These are phyloP conservation scores for Neonectria coccinea DNA, from an alignment of 2,329 filamentous ascomycete genomes.

Conservation along the genomic window DNA sequence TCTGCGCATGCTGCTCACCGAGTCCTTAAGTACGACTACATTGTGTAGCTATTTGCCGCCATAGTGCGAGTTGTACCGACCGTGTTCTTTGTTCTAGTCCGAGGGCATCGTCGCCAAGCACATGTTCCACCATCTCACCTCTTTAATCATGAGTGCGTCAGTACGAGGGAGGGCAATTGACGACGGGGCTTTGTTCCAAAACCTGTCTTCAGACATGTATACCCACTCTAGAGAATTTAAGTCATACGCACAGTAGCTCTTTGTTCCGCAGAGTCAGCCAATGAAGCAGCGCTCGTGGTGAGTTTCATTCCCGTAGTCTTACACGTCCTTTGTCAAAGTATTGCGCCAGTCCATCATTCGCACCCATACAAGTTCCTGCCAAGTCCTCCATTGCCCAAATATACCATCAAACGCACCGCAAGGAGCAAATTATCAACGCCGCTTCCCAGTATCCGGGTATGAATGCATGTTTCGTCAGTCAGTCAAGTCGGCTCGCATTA, in stretches of 20 bases:
- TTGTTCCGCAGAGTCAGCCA: background rate
- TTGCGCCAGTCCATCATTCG: conserved; percentile 3
- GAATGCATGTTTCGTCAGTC: conserved; percentile 7
- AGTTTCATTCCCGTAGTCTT: conserved; percentile 17
- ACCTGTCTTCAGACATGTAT: background rate
- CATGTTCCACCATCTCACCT: background rate
- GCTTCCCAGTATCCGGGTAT: conserved; percentile 17
- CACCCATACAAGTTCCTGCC: conserved; percentile 8
- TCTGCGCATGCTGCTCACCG: background rate
- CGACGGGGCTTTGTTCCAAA: conserved; percentile 1
- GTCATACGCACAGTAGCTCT: background rate
- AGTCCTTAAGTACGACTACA: background rate
- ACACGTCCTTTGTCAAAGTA: conserved; percentile 4
- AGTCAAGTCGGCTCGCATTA: conserved; percentile 28
- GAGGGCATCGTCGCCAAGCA: background rate
- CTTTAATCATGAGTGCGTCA: background rate
- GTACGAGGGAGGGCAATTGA: conserved; percentile 1
- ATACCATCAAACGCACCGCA: conserved; percentile 16
- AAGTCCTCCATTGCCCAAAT: conserved; percentile 9
- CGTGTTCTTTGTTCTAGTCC: background rate
- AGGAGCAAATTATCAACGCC: conserved; percentile 53
- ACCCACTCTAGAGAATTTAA: background rate
- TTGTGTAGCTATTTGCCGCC: background rate
- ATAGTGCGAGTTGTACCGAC: background rate
- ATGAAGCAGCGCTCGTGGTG: conserved; percentile 1